phyloP scores from a whole-genome alignment of 1,284 basidiomycete species.

The Fomitopsis betulina region DNA sequence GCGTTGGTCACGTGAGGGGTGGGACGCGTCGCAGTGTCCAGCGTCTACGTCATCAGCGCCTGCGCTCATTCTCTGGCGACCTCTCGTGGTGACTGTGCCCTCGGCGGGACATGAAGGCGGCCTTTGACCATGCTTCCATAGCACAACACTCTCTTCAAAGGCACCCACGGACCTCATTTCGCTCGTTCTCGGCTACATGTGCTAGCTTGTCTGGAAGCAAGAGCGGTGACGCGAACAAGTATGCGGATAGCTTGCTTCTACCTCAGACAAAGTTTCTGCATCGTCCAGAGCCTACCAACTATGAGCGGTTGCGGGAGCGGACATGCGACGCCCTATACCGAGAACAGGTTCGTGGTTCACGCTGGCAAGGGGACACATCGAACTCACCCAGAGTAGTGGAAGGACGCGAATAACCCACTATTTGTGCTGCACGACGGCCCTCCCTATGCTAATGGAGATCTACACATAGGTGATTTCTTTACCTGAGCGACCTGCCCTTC shows the following conservation, averaged over 20 bases:
- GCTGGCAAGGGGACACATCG: background rate
- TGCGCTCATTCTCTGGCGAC: background rate
- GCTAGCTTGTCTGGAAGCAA: background rate
- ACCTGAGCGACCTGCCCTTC: background rate
- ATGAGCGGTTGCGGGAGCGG: constrained; percentile 58
- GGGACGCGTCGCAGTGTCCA: no score
- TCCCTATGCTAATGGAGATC: constrained; percentile 94
- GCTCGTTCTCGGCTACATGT: background rate
- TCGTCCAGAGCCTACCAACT: constrained; percentile 64
- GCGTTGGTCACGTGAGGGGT: constrained; percentile 17
- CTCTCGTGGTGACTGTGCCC: background rate
- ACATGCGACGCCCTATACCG: constrained; percentile 79
- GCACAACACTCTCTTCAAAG: background rate
- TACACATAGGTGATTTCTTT: constrained; percentile 80
- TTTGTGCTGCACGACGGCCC: constrained; percentile 97
- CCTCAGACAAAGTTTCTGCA: constrained; percentile 85
- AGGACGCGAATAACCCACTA: constrained; percentile 57
- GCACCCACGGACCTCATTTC: background rate
- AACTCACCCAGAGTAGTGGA: constrained; percentile 39
- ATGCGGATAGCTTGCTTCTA: constrained; percentile 73
- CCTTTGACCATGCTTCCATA: background rate
- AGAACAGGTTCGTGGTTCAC: constrained; percentile 68
- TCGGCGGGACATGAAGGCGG: background rate
- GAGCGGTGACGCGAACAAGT: constrained; percentile 26
- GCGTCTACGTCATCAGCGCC: no score